Conservation (phyloP, 2,329 filamentous ascomycete genomes). For the Rachicladosporium sp. region DNA sequence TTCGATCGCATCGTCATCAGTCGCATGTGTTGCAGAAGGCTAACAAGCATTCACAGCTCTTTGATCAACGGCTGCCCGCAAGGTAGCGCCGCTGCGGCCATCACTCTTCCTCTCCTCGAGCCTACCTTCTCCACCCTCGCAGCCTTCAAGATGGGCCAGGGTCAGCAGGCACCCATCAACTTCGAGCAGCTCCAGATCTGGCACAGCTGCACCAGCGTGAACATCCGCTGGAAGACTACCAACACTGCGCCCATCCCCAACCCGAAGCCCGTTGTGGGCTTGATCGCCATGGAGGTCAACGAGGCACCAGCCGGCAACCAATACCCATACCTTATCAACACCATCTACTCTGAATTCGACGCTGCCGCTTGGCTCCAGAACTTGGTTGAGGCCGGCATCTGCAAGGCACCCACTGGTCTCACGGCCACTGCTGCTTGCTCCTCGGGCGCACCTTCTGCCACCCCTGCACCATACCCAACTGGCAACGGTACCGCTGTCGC, state of each 20-base stretch:
- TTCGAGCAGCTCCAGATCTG: conserved; percentile 20
- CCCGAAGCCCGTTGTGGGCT: conserved; percentile 15
- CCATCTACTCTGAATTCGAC: conserved; percentile 23
- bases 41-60: conserved; percentile 7
- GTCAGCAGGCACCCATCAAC: conserved; percentile 19
- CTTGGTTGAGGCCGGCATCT: conserved; percentile 16
- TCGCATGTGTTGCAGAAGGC: no score
- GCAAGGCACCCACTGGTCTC: conserved; percentile 4
- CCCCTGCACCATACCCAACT: not conserved
- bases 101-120: conserved; percentile 10
- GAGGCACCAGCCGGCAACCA: conserved; percentile 9
- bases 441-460: not conserved
- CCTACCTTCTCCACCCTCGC: conserved; percentile 17
- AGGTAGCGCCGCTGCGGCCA: conserved; percentile 11
- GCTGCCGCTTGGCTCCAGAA: conserved; percentile 21
- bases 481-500: conserved; percentile 1
- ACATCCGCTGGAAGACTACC: conserved; percentile 19
- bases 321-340: conserved; percentile 17
- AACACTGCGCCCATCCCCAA: conserved; percentile 18
- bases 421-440: not conserved
- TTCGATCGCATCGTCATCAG: no score
- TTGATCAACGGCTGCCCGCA: conserved; percentile 21
- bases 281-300: conserved; percentile 16
- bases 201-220: conserved; percentile 17
- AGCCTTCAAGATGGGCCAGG: conserved; percentile 19